phyloP scores from a whole-genome alignment of 352 stramenopile genomes.

The Pythium volutum region DNA sequence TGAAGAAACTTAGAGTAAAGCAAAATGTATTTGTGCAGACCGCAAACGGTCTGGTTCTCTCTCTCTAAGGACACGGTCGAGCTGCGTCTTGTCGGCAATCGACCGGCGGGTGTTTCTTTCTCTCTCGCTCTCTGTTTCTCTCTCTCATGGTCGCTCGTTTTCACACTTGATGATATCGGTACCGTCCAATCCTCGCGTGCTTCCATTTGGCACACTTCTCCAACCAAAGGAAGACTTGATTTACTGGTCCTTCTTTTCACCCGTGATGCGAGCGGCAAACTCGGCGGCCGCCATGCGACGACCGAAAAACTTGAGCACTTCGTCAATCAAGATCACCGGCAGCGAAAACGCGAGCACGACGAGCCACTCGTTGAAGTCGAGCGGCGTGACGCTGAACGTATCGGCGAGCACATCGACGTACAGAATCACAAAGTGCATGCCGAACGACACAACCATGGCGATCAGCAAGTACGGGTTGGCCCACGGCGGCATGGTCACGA shows the following conservation, averaged over 20 bases:
- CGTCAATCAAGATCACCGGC: slow-evolving; percentile 93
- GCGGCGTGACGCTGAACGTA: slow-evolving; percentile 92
- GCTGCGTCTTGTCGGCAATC: neutral
- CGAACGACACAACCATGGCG: slow-evolving; percentile 92
- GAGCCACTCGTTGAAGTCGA: slow-evolving; percentile 91
- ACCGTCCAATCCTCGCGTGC: slow-evolving; percentile 13
- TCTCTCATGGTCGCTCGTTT: neutral
- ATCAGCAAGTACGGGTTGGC: slow-evolving; percentile 93
- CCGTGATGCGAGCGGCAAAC: slow-evolving; percentile 55
- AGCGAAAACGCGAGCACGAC: slow-evolving; percentile 91
- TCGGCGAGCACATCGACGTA: slow-evolving; percentile 92
- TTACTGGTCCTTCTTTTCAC: slow-evolving; percentile 57
- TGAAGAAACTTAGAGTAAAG: neutral
- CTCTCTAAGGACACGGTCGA: slow-evolving; percentile 25
- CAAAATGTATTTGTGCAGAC: slow-evolving; percentile 17
- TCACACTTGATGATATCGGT: slow-evolving; percentile 6
- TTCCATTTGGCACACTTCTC: slow-evolving; percentile 9
- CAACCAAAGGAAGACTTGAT: neutral
- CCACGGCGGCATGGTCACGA: slow-evolving; percentile 92
- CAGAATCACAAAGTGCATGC: slow-evolving; percentile 93
- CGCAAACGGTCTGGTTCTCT: slow-evolving; percentile 9
- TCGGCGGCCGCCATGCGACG: slow-evolving; percentile 76
- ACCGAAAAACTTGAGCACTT: slow-evolving; percentile 92
- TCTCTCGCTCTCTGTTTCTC: slow-evolving; percentile 4
- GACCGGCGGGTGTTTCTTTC: neutral